Evolutionary conservation across 805 yeast species (phyloP).

Genomic region (Saccharomycopsis babjevae): DNA sequence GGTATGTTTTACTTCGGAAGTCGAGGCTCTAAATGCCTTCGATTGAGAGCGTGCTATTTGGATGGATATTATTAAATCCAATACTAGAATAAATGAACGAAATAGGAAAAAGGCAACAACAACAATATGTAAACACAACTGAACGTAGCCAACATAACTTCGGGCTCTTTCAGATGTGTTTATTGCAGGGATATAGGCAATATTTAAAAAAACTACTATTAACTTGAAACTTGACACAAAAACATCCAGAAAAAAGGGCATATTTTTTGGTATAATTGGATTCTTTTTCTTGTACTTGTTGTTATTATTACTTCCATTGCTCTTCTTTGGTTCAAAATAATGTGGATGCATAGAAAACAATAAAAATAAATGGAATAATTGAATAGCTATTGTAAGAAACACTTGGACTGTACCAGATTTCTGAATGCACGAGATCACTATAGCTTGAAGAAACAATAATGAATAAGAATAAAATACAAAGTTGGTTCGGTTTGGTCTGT

Average conservation of each 20-base stretch:
- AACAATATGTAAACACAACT: slow-evolving; percentile 30
- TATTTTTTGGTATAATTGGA: slow-evolving; percentile 22
- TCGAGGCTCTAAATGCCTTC: background rate
- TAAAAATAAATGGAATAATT: slow-evolving; percentile 24
- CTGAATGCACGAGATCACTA: slow-evolving; percentile 37
- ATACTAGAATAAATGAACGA: slow-evolving; percentile 1
- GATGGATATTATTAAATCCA: slow-evolving; percentile 6
- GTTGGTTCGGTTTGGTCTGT: slow-evolving; percentile 32
- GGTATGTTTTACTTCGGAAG: background rate
- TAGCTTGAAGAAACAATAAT: slow-evolving; percentile 28
- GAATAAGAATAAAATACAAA: slow-evolving; percentile 31
- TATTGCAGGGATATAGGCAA: slow-evolving; percentile 33
- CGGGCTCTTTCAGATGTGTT: slow-evolving; percentile 29
- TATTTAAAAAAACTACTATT: slow-evolving; percentile 31
- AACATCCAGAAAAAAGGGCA: slow-evolving; percentile 23
- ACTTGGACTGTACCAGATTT: slow-evolving; percentile 37
- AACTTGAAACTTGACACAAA: slow-evolving; percentile 31
- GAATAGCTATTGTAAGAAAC: slow-evolving; percentile 28
- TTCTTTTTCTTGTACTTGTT: background rate
- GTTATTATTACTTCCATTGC: background rate
- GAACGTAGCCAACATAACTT: slow-evolving; percentile 35
- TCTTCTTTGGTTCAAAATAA: slow-evolving; percentile 15
- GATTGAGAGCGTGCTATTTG: background rate
- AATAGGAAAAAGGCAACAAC: slow-evolving; percentile 19
- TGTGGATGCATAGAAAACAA: slow-evolving; percentile 26